Evolutionary conservation across 176 grass and related monocot genomes (phyloP).

Genomic region (Lolium multiflorum): DNA sequence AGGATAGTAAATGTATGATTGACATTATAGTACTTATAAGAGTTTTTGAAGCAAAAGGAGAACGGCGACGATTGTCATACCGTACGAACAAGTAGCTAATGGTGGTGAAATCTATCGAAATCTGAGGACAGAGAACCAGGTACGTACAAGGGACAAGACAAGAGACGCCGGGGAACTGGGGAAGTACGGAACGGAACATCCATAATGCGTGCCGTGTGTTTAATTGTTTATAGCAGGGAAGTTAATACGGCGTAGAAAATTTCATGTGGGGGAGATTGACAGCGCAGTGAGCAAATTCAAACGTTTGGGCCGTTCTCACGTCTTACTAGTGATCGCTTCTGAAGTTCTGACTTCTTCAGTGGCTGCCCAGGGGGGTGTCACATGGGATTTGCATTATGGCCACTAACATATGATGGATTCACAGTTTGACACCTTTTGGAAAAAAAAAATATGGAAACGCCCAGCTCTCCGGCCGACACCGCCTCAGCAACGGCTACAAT

Average conservation of each 20-base stretch:
- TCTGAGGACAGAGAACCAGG: no score
- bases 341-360: neutral
- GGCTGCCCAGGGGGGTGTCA: neutral
- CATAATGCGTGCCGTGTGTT: slow-evolving; percentile 4
- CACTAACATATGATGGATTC: neutral
- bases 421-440: neutral
- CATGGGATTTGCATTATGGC: neutral
- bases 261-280: neutral
- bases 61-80: no score
- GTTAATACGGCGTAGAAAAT: slow-evolving; percentile 12
- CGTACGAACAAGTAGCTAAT: no score
- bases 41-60: no score
- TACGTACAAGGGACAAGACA: slow-evolving; percentile 4
- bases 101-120: no score
- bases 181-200: neutral
- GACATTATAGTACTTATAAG: no score
- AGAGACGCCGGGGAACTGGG: slow-evolving; percentile 16
- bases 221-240: neutral
- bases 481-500: slow-evolving; percentile 47
- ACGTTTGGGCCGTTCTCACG: neutral
- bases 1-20: no score
- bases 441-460: no score
- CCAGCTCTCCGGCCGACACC: neutral
- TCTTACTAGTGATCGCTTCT: no score
- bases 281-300: neutral